phyloP scores from a whole-genome alignment of 371 early-diverging fungal species.

The Actinomortierella wolfii region DNA sequence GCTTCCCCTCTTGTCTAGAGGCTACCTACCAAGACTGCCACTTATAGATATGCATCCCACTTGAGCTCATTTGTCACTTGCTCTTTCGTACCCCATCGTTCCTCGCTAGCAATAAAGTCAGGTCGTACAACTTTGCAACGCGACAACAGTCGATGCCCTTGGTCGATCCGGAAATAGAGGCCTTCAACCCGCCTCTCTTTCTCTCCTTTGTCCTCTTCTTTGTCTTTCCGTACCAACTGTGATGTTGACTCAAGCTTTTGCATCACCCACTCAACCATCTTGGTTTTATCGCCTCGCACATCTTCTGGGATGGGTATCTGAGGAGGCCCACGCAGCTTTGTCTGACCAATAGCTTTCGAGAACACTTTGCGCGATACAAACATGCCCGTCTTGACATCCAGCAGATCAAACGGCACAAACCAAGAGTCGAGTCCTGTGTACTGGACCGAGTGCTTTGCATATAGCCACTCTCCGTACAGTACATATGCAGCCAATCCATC shows the following conservation, averaged over 20 bases:
- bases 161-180: slow-evolving; percentile 40
- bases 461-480: slow-evolving; percentile 62
- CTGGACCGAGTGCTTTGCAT: slow-evolving; percentile 53
- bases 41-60: background rate
- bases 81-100: slow-evolving; percentile 50
- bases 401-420: slow-evolving; percentile 61
- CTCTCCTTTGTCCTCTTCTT: too few species aligned
- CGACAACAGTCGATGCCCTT: slow-evolving; percentile 45
- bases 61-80: slow-evolving; percentile 27
- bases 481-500: slow-evolving; percentile 47
- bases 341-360: slow-evolving; percentile 23
- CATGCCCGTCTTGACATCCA: slow-evolving; percentile 41
- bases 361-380: slow-evolving; percentile 37
- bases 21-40: too few species aligned
- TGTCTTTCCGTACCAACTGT: slow-evolving; percentile 10
- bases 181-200: slow-evolving; percentile 25
- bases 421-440: slow-evolving; percentile 50
- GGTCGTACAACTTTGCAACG: slow-evolving; percentile 53
- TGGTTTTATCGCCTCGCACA: slow-evolving; percentile 20
- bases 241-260: slow-evolving; percentile 27
- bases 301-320: slow-evolving; percentile 20
- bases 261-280: slow-evolving; percentile 25
- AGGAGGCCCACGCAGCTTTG: slow-evolving; percentile 21
- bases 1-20: too few species aligned
- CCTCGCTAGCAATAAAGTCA: slow-evolving; percentile 56